Conservation (phyloP, 345 rosid genomes). For the Lumnitzera littorea region DNA sequence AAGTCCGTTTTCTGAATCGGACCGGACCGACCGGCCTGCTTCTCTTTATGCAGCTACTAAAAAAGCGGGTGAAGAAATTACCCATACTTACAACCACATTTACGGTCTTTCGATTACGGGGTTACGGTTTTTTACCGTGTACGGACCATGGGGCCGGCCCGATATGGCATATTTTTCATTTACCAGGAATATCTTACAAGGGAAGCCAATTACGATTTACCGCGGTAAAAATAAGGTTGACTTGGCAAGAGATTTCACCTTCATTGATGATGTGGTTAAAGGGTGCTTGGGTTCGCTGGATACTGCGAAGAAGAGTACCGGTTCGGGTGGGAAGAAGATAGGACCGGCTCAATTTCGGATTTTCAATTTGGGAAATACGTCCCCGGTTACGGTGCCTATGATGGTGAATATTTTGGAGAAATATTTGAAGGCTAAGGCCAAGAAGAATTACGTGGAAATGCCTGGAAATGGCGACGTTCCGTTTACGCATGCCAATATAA, state of each 20-base stretch:
- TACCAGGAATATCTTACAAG: conserved; percentile 55
- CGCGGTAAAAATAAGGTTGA: conserved; percentile 60
- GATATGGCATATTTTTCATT: conserved; percentile 86
- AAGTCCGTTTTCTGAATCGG: conserved; percentile 60
- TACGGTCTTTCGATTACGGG: conserved; percentile 80
- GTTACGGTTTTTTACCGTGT: conserved; percentile 71
- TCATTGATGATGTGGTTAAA: conserved; percentile 68
- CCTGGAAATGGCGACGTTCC: conserved; percentile 96
- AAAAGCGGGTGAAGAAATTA: conserved; percentile 77
- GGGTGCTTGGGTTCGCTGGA: conserved; percentile 73
- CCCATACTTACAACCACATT: conserved; percentile 76
- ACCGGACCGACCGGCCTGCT: conserved; percentile 76
- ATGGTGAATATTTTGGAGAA: conserved; percentile 61
- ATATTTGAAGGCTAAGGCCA: conserved; percentile 61
- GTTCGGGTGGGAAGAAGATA: conserved; percentile 70
- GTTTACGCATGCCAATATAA: conserved; percentile 74
- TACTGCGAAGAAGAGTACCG: conserved; percentile 64
- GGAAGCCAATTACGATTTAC: conserved; percentile 64
- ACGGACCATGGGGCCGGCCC: conserved; percentile 86
- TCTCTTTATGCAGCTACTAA: conserved; percentile 82
- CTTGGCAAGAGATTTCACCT: conserved; percentile 78
- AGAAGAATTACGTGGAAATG: conserved; percentile 51
- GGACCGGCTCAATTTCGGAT: conserved; percentile 62
- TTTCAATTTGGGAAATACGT: conserved; percentile 68
- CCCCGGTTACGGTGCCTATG: conserved; percentile 73